A percentile compares a stretch with the other conserved stretches of the same genome.
Evolutionary conservation across 1,284 basidiomycete genomes (phyloP).

Genomic region (Melampsora americana): DNA sequence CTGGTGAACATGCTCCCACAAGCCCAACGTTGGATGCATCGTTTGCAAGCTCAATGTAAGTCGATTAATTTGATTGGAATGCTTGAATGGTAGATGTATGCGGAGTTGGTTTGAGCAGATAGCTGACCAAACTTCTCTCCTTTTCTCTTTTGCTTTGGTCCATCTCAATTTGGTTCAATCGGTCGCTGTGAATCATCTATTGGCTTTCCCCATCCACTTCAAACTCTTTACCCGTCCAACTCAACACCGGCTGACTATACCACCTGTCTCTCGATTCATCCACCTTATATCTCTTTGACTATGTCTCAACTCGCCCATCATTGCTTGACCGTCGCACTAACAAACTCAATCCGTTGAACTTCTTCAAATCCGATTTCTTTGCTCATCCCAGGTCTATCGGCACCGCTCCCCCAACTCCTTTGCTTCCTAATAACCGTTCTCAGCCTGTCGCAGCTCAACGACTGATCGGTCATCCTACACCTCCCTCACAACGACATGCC

Average conservation of each 20-base stretch:
- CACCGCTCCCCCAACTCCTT: constrained; percentile 40
- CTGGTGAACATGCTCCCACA: neutral
- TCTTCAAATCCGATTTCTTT: neutral
- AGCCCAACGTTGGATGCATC: constrained; percentile 42
- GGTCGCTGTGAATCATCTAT: neutral
- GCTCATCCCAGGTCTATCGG: constrained; percentile 24
- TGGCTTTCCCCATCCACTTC: neutral
- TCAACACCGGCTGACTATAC: neutral
- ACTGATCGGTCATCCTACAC: constrained; percentile 10
- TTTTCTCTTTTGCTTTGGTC: neutral
- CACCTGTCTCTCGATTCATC: neutral
- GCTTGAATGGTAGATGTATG: neutral
- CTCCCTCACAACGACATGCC: constrained; percentile 1
- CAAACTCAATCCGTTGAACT: neutral
- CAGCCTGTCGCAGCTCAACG: neutral
- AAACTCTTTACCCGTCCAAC: neutral
- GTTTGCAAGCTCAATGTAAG: constrained; percentile 43
- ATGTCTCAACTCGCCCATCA: neutral
- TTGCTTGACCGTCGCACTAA: neutral
- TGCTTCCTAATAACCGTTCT: constrained; percentile 1
- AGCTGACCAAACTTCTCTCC: neutral
- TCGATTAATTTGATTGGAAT: neutral
- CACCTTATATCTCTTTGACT: neutral
- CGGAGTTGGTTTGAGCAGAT: neutral
- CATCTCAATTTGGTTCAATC: neutral